A percentile compares a stretch with the other conserved stretches of the same genome.
Conservation (phyloP, 73 alveolate genomes). For the Tetrahymena borealis region DNA sequence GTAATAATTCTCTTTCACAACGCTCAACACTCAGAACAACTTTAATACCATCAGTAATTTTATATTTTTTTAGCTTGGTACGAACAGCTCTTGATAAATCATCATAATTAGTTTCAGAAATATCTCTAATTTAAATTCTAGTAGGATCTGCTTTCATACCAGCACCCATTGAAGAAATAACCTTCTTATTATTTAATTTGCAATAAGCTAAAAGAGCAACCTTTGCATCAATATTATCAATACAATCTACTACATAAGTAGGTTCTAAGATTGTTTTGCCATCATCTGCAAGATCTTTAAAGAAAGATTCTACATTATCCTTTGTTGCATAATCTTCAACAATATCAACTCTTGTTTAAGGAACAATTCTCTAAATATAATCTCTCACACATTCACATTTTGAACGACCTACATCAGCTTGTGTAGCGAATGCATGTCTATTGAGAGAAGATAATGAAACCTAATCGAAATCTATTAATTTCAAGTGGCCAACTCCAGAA, state of each 20-base stretch:
- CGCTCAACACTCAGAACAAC: slow-evolving; percentile 57
- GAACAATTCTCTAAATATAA: slow-evolving; percentile 48
- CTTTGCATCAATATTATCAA: slow-evolving; percentile 79
- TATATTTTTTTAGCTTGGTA: slow-evolving; percentile 12
- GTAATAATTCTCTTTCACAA: slow-evolving; percentile 58
- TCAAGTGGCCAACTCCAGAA: slow-evolving; percentile 68
- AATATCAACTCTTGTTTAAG: slow-evolving; percentile 55
- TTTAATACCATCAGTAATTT: slow-evolving; percentile 41
- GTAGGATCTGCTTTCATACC: slow-evolving; percentile 85
- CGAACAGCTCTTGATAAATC: slow-evolving; percentile 57
- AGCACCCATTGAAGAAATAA: slow-evolving; percentile 81
- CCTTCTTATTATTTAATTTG: slow-evolving; percentile 33
- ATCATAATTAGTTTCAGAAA: slow-evolving; percentile 53
- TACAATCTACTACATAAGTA: slow-evolving; percentile 79
- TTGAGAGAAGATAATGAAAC: slow-evolving; percentile 88
- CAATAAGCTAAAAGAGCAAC: slow-evolving; percentile 65
- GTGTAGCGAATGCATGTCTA: slow-evolving; percentile 83
- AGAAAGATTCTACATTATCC: slow-evolving; percentile 44
- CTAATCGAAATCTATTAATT: slow-evolving; percentile 86
- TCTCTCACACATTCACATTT: slow-evolving; percentile 66
- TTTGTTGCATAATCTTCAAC: slow-evolving; percentile 53
- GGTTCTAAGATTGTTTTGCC: slow-evolving; percentile 41
- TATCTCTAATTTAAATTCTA: slow-evolving; percentile 63
- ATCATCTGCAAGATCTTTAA: slow-evolving; percentile 1
- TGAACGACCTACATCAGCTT: slow-evolving; percentile 79